Evolutionary conservation across 805 yeast species (phyloP).

Genomic region (Candida silvicultrix): DNA sequence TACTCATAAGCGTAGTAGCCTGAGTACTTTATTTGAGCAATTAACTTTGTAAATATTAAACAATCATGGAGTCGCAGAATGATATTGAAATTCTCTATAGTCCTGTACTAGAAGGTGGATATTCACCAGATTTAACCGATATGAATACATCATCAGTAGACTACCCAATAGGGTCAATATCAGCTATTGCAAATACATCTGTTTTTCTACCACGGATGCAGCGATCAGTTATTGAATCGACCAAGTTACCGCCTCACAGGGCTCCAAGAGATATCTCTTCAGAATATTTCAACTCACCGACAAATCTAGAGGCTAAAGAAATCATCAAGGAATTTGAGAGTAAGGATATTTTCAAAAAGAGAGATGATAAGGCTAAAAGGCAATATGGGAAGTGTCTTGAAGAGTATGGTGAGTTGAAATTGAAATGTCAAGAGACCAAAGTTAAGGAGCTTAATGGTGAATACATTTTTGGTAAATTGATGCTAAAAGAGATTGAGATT

Average conservation of each 20-base stretch:
- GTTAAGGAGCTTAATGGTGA: conserved; percentile 8
- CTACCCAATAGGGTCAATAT: background rate
- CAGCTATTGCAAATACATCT: background rate
- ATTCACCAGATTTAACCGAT: background rate
- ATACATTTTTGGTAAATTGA: conserved; percentile 7
- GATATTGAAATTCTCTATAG: background rate
- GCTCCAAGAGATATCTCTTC: background rate
- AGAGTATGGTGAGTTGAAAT: conserved; percentile 3
- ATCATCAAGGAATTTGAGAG: conserved; percentile 6
- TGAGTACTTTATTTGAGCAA: too few species aligned
- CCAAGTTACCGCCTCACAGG: background rate
- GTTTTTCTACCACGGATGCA: background rate
- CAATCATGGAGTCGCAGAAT: too few species aligned
- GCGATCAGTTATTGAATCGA: background rate
- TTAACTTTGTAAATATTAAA: too few species aligned
- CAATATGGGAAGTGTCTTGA: background rate
- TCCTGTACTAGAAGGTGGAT: background rate
- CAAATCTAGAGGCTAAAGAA: background rate
- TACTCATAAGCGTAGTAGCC: too few species aligned
- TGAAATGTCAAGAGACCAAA: background rate
- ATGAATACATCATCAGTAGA: background rate
- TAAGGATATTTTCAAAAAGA: background rate
- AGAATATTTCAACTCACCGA: background rate
- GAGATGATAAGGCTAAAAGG: conserved; percentile 1
- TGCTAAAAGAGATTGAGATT: conserved; percentile 4